Evolutionary conservation across 2,329 filamentous ascomycete genomes (phyloP).

Genomic region (Penicillium digitatum): DNA sequence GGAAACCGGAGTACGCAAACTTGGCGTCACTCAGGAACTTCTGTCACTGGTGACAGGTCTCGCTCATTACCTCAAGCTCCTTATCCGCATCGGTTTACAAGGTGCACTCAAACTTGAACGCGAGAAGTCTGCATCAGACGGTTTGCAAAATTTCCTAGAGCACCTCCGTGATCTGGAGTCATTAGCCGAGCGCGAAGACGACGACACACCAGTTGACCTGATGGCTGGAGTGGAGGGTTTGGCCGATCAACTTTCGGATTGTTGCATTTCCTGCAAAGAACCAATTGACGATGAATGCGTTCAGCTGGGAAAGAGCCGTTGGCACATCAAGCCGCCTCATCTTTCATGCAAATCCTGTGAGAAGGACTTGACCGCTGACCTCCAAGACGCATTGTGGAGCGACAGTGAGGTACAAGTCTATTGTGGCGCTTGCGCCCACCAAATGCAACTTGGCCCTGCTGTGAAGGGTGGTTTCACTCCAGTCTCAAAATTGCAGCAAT

Average conservation of each 20-base stretch:
- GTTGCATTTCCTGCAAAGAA: slow-evolving; percentile 74
- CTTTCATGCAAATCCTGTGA: slow-evolving; percentile 67
- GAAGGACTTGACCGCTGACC: slow-evolving; percentile 64
- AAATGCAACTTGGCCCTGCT: slow-evolving; percentile 52
- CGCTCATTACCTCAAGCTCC: slow-evolving; percentile 93
- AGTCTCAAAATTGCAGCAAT: slow-evolving; percentile 86
- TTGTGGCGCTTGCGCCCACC: slow-evolving; percentile 62
- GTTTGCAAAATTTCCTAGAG: slow-evolving; percentile 76
- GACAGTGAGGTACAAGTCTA: slow-evolving; percentile 64
- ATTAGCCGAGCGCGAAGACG: slow-evolving; percentile 60
- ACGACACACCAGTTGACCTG: slow-evolving; percentile 61
- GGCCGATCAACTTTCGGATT: slow-evolving; percentile 74
- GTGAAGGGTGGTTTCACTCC: slow-evolving; percentile 62
- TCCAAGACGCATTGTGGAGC: slow-evolving; percentile 69
- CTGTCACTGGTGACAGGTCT: slow-evolving; percentile 93
- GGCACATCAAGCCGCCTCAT: slow-evolving; percentile 70
- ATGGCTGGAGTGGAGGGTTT: slow-evolving; percentile 63
- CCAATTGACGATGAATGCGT: slow-evolving; percentile 94
- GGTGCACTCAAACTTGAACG: slow-evolving; percentile 87
- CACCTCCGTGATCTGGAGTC: slow-evolving; percentile 80
- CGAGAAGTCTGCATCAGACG: slow-evolving; percentile 69
- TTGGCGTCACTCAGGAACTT: slow-evolving; percentile 96
- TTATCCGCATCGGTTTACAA: slow-evolving; percentile 95
- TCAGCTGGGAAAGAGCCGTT: slow-evolving; percentile 68
- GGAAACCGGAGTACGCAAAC: slow-evolving; percentile 80